Evolutionary conservation across 352 stramenopile species (phyloP).

Genomic region (Globisporangium lucens): DNA sequence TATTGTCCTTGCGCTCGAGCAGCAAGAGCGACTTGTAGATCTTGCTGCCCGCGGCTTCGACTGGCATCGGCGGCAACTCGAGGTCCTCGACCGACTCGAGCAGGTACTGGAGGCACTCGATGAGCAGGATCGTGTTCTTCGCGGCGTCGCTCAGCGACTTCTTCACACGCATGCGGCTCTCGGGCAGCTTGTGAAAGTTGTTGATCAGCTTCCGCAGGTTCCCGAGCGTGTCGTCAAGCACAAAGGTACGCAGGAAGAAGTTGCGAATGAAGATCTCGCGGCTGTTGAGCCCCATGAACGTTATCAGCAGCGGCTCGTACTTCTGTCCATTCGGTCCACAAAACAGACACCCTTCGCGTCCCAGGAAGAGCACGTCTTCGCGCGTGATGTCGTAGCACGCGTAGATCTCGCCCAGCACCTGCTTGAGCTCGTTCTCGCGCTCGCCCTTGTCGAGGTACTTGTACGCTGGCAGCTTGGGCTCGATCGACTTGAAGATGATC

Average conservation of each 20-base stretch:
- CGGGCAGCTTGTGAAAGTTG: constrained; percentile 80
- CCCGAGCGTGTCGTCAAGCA: constrained; percentile 93
- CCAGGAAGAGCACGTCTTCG: constrained; percentile 96
- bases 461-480: constrained; percentile 93
- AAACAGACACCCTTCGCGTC: constrained; percentile 92
- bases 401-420: constrained; percentile 94
- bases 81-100: constrained; percentile 93
- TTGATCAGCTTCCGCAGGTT: constrained; percentile 86
- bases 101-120: constrained; percentile 96
- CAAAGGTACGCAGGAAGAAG: constrained; percentile 95
- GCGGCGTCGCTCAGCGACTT: constrained; percentile 89
- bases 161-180: constrained; percentile 78
- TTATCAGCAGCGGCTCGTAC: constrained; percentile 94
- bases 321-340: constrained; percentile 92
- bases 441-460: constrained; percentile 98
- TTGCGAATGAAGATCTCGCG: constrained; percentile 98
- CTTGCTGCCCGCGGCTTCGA: constrained; percentile 50
- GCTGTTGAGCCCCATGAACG: constrained; percentile 95
- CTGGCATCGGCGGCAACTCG: constrained; percentile 51
- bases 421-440: constrained; percentile 97
- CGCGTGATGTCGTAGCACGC: constrained; percentile 96
- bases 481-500: constrained; percentile 95
- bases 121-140: constrained; percentile 94
- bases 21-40: constrained; percentile 94
- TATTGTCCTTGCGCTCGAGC: constrained; percentile 84